A percentile compares a stretch with the other conserved stretches of the same genome.
These are phyloP conservation scores for Vinca minor DNA, from an alignment of 257 asterid genomes.

Conservation along the genomic window DNA sequence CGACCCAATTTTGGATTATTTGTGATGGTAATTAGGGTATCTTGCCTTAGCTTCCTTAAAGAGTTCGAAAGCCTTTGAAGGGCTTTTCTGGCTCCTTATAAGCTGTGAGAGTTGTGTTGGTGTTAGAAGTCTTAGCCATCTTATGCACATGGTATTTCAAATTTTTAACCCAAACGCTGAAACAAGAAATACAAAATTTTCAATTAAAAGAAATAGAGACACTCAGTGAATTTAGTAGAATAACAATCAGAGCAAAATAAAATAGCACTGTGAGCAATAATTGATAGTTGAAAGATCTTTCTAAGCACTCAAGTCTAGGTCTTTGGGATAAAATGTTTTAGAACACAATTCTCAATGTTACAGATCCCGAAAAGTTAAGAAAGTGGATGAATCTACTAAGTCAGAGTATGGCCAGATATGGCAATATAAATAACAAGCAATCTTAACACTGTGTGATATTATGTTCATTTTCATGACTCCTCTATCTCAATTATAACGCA, in stretches of 20 bases:
- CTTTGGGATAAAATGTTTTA: not conserved
- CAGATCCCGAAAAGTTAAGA: not conserved
- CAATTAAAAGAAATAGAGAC: not conserved
- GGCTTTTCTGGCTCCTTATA: constrained; percentile 61
- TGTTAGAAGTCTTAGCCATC: constrained; percentile 81
- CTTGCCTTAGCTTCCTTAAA: constrained; percentile 55
- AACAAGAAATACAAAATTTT: not conserved
- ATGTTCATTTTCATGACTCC: no score
- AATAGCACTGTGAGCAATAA: not conserved
- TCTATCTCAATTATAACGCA: no score
- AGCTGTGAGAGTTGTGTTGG: constrained; percentile 69
- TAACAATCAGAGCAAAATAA: not conserved
- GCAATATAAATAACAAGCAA: not conserved
- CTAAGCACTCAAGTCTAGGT: not conserved
- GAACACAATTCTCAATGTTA: not conserved
- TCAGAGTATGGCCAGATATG: not conserved
- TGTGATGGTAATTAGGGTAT: constrained; percentile 66
- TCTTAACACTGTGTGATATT: no score
- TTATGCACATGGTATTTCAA: constrained; percentile 37
- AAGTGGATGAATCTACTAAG: not conserved
- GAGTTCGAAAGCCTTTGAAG: constrained; percentile 63
- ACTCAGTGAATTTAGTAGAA: not conserved
- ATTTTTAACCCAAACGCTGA: constrained; percentile 9
- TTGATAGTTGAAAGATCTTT: not conserved
- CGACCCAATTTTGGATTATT: no score